Base-by-base conservation (phyloP, 805 yeast species). In the Kuraishia hungarica region DNA sequence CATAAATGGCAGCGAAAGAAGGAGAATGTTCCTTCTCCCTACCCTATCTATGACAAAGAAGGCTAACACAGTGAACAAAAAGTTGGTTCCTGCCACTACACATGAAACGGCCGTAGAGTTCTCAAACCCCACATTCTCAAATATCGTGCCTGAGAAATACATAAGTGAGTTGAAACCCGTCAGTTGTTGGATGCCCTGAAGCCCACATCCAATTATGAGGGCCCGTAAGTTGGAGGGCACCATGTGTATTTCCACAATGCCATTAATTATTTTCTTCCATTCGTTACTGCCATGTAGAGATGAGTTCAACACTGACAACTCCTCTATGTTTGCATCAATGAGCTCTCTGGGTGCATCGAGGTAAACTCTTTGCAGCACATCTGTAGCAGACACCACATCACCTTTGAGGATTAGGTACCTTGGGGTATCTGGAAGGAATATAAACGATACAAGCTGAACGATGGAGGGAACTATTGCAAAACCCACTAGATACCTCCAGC, bases 101-200 rank as follows among this genome's bases (percentile, higher is more conserved):
- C 93, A 82, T 1, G 97, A 91, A 17, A 93, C 97, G 1, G 97
- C 96, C 17, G 96, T 87, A 8, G 98, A 81, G 68, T 92, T 83
- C 58, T 81, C 65, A 67, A 92, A 93, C 2, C 98, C 99, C 53
- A 92, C 89, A 49, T 91, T 84, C 70, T 91, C 86, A 67, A 94
- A 94, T 61, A 94, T 87, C 1, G 97, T 92, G 39, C 96, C 85
- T 52, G 96, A 87, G 71, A 92, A 93, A 74, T 94, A 93, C 96
- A 93, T 89, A 63, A 93, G 79, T 3, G 97, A 89, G 73, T 93
- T 94, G 82, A 93, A 92, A 60, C 98, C 98, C n/a, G 96, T 87
- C 63, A 93, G 90, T 72, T 93, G 99, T 74, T 93, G 98, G 65
- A 94, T 87, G 56, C 96, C 97, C 72, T 94, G 98, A 60, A 93